Evolutionary conservation across 495 filamentous ascomycete genomes (phyloP).

Genomic region (Penicillium maclennaniae): DNA sequence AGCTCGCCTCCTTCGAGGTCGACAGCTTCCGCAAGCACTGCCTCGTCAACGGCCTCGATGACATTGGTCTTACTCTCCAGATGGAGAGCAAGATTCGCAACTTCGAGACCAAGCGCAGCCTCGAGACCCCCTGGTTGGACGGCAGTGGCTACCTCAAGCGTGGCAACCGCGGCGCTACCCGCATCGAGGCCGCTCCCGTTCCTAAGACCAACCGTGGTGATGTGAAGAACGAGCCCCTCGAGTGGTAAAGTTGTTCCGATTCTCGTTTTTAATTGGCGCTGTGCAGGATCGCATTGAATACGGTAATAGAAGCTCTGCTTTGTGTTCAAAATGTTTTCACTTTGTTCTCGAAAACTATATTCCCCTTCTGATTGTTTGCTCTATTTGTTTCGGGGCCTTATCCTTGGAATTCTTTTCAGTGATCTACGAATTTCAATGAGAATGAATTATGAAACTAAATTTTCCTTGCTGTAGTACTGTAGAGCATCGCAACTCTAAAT

Average conservation of each 20-base stretch:
- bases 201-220: conserved; percentile 90
- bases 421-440: conserved; percentile 25
- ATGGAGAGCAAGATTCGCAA: conserved; percentile 80
- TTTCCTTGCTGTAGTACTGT: neutral
- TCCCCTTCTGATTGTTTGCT: conserved; percentile 15
- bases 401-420: conserved; percentile 8
- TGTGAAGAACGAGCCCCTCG: conserved; percentile 77
- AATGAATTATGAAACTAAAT: conserved; percentile 25
- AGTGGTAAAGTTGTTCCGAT: conserved; percentile 63
- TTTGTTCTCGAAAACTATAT: conserved; percentile 21
- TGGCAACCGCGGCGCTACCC: conserved; percentile 58
- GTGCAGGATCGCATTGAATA: conserved; percentile 10
- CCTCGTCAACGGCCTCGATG: conserved; percentile 89
- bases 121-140: conserved; percentile 88
- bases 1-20: conserved; percentile 75
- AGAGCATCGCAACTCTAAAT: neutral
- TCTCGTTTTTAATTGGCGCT: conserved; percentile 6
- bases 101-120: conserved; percentile 74
- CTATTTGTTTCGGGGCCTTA: conserved; percentile 9
- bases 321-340: conserved; percentile 4
- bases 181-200: conserved; percentile 77
- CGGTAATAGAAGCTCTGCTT: conserved; percentile 6
- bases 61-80: conserved; percentile 92
- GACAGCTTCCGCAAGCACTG: conserved; percentile 94
- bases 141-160: conserved; percentile 79